Base-by-base conservation (phyloP, 2,329 filamentous ascomycete genomes). In the Aspergillus transmontanensis region DNA sequence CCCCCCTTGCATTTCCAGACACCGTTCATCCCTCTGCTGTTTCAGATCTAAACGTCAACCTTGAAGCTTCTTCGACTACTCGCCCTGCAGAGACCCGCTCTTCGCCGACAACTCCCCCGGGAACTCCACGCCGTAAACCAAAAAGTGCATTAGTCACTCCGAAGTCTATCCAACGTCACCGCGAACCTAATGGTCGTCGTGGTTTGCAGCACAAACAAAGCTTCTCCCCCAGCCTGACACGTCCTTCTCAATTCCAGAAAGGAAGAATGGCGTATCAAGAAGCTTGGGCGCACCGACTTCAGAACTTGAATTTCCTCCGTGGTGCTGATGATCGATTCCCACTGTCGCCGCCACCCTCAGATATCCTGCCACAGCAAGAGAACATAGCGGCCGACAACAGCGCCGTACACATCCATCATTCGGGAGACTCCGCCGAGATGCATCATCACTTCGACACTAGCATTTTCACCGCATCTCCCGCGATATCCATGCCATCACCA, bases 201-300 rank as follows among this genome's bases (percentile, higher is more conserved):
- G 71, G 71, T 53, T 64, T 73, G 53, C 70, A 77, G 68, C 78
- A 73, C 73, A 80, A 76, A 75, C 79, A 78, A 72, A 83, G 71
- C 68, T 76, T 75, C 62, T 82, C 78, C 28, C 79, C 82, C 50
- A 86, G 82, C 69, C 83, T 87, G 81, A 85, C 85, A 81, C 84
- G 81, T 68, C 80, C 85, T 46, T 82, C 82, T 26, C 80, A 82
- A 61, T 64, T 81, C 78, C 75, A 80, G 75, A 73, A 81, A 63
- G 71, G 69, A 64, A 80, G 72, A 67, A 79, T 78, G 76, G 74
- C 74, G 54, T 78, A 78, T 79, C 70, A 79, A 73, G 73, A 81
- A 57, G 70, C 76, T 54, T 88, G 86, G 85, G 78, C 81, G 45
- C 81, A 84, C 67, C 82, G 84, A 63, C 78, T 86, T 51, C 81